These are phyloP conservation scores for Aspergillus pseudonomiae DNA, from an alignment of 2,329 filamentous ascomycete species.

Conservation along the genomic window DNA sequence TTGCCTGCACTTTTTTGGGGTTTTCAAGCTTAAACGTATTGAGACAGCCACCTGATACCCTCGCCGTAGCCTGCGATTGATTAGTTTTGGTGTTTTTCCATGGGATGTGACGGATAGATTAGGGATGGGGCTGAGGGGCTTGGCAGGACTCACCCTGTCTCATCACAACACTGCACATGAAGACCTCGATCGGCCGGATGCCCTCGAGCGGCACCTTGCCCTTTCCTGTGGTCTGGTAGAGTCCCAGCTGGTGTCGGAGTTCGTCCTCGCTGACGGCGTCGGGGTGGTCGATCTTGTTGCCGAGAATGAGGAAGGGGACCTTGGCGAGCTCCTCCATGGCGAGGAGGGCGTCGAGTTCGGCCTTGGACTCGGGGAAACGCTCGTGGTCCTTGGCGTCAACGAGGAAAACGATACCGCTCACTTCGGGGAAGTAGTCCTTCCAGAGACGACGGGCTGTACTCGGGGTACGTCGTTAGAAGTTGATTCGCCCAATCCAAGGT, in stretches of 20 bases:
- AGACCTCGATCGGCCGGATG: conserved; percentile 93
- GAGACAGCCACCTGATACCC: conserved; percentile 86
- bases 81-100: background rate
- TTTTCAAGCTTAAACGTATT: conserved; percentile 72
- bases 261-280: conserved; percentile 95
- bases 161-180: conserved; percentile 99
- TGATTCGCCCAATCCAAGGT: background rate
- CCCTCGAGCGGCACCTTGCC: conserved; percentile 91
- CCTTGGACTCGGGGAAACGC: conserved; percentile 91
- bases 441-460: conserved; percentile 76
- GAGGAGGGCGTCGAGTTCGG: conserved; percentile 91
- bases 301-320: conserved; percentile 93
- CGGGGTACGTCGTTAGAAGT: conserved; percentile 27
- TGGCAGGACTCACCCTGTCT: conserved; percentile 69
- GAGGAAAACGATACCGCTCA: conserved; percentile 95
- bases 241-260: conserved; percentile 83
- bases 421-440: conserved; percentile 97
- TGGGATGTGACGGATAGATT: background rate
- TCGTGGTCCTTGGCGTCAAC: conserved; percentile 98
- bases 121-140: background rate
- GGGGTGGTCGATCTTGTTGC: conserved; percentile 99
- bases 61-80: conserved; percentile 72
- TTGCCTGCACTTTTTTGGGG: background rate
- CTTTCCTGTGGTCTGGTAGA: conserved; percentile 97
- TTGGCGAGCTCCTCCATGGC: conserved; percentile 96